Percentiles rank a stretch among this genome's conserved stretches.
Evolutionary conservation across 257 asterid genomes (phyloP).

Genomic region (Henckelia pumila): DNA sequence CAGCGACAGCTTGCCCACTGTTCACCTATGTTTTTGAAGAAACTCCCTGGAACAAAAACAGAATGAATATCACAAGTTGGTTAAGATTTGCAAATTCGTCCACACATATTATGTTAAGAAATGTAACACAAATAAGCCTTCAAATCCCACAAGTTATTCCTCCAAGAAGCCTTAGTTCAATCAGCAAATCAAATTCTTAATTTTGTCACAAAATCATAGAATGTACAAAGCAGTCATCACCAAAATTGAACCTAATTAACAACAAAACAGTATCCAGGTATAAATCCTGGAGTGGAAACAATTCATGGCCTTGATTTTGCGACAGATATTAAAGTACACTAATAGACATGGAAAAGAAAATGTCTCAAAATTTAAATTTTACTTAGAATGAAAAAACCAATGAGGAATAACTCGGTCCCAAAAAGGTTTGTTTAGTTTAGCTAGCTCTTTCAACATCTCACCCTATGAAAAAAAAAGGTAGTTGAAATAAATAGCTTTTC

Average conservation of each 20-base stretch:
- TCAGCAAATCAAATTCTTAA: conserved; percentile 2
- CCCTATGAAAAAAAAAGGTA: too few species aligned
- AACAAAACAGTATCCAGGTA: neutral
- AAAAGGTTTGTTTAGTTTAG: too few species aligned
- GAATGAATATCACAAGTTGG: conserved; percentile 4
- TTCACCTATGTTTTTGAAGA: conserved; percentile 11
- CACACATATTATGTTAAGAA: neutral
- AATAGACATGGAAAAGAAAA: neutral
- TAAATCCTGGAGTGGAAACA: neutral
- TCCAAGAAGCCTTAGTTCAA: conserved; percentile 5
- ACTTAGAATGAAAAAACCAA: neutral
- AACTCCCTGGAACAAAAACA: conserved; percentile 26
- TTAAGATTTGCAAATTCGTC: neutral
- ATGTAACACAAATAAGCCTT: neutral
- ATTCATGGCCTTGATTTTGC: neutral
- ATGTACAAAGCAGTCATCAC: neutral
- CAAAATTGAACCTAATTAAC: conserved; percentile 2
- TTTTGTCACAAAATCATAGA: neutral
- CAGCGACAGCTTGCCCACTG: conserved; percentile 1
- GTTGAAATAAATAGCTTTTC: too few species aligned
- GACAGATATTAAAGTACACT: too few species aligned
- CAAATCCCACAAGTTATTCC: conserved; percentile 3
- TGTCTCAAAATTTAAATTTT: neutral
- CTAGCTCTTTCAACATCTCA: too few species aligned
- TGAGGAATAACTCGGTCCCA: neutral